These are phyloP conservation scores for Ceratobasidium theobromae DNA, from an alignment of 1,284 basidiomycete species.

Conservation along the genomic window DNA sequence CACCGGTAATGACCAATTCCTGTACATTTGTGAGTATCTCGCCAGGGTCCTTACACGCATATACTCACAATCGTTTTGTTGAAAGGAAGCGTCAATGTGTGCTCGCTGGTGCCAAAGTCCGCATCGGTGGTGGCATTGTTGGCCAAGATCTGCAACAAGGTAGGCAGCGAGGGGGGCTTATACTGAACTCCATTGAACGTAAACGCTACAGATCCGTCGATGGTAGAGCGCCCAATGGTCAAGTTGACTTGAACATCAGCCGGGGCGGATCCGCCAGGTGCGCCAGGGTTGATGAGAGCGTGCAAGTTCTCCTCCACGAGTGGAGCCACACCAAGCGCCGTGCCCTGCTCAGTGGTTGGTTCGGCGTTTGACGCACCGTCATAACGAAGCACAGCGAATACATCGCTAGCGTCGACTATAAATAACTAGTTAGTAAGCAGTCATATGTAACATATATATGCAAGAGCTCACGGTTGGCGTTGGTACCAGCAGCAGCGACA, in stretches of 20 bases:
- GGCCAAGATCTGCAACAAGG: slow-evolving; percentile 11
- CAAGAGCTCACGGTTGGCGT: slow-evolving; percentile 8
- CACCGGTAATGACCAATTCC: slow-evolving; percentile 7
- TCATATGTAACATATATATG: neutral
- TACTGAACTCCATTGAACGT: slow-evolving; percentile 13
- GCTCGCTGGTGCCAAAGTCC: neutral
- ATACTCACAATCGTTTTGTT: slow-evolving; percentile 14
- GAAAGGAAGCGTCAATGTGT: slow-evolving; percentile 3
- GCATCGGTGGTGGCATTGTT: slow-evolving; percentile 18
- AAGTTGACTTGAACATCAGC: slow-evolving; percentile 17
- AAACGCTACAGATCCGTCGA: slow-evolving; percentile 1
- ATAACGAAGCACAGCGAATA: slow-evolving; percentile 10
- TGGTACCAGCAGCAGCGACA: slow-evolving; percentile 7
- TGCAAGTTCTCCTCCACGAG: slow-evolving; percentile 16
- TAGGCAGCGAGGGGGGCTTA: slow-evolving; percentile 10
- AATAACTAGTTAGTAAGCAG: neutral
- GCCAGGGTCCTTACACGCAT: too few species aligned
- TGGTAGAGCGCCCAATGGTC: neutral
- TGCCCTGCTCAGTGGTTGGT: slow-evolving; percentile 20
- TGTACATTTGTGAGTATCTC: neutral
- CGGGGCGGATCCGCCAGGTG: slow-evolving; percentile 6
- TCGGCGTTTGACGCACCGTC: slow-evolving; percentile 5
- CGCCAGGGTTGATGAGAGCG: slow-evolving; percentile 15
- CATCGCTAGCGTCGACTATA: slow-evolving; percentile 15
- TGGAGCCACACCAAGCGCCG: neutral